Conservation (phyloP, 169 alveolate genomes). For the Cryptosporidium meleagridis region DNA sequence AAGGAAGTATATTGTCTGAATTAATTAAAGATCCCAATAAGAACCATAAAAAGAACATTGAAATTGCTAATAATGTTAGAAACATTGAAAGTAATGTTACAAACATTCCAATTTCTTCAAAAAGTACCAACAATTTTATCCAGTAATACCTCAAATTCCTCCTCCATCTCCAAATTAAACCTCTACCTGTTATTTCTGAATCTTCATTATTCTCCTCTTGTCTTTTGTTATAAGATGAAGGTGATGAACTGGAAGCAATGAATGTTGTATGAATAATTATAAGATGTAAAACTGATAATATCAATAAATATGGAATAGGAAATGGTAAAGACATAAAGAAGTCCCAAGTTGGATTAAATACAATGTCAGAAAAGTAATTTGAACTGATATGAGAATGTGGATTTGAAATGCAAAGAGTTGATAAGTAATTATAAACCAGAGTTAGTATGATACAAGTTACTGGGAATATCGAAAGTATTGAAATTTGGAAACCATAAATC, state of each 20-base stretch:
- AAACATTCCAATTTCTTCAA: constrained; percentile 70
- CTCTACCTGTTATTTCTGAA: not conserved
- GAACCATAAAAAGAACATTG: constrained; percentile 78
- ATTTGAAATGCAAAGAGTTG: constrained; percentile 16
- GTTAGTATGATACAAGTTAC: constrained; percentile 38
- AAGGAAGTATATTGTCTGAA: constrained; percentile 79
- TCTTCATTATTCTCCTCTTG: not conserved
- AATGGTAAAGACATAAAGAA: constrained; percentile 48
- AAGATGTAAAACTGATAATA: constrained; percentile 23
- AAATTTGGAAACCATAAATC: constrained; percentile 37
- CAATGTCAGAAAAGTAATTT: constrained; percentile 34
- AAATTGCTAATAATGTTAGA: constrained; percentile 58
- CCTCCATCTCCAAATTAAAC: not conserved
- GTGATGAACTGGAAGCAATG: constrained; percentile 30
- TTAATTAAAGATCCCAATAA: constrained; percentile 78
- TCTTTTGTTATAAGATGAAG: not conserved
- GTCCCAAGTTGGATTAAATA: constrained; percentile 55
- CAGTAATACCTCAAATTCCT: constrained; percentile 8
- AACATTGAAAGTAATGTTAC: constrained; percentile 69
- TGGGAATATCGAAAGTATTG: constrained; percentile 49
- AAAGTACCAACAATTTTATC: constrained; percentile 5
- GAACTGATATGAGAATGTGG: constrained; percentile 32
- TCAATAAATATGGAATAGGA: constrained; percentile 38
- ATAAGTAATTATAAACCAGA: constrained; percentile 38
- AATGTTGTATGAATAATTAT: constrained; percentile 40